phyloP scores from a whole-genome alignment of 2,329 filamentous ascomycete species.

The Neofusicoccum kwambonambiense region DNA sequence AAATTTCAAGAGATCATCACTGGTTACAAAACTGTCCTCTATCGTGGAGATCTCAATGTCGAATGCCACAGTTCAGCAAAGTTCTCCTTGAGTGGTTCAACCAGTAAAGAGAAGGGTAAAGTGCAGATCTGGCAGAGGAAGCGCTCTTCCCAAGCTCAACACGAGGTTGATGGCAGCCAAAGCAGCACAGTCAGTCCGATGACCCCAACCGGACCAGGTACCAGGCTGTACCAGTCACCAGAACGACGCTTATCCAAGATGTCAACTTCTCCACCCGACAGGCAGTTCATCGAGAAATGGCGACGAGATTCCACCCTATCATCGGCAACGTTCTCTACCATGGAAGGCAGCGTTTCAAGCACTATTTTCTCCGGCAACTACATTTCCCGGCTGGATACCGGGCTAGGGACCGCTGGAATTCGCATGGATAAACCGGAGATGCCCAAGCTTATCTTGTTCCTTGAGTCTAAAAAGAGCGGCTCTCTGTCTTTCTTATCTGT shows the following conservation, averaged over 20 bases:
- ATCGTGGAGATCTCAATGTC: conserved; percentile 15
- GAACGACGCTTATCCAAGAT: background rate
- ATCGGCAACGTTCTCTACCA: background rate
- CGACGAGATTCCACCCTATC: conserved; percentile 8
- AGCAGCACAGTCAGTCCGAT: background rate
- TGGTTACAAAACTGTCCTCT: conserved; percentile 5
- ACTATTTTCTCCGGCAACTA: conserved; percentile 19
- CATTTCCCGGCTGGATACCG: conserved; percentile 17
- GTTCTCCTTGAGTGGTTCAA: conserved; percentile 1
- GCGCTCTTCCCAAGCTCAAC: background rate
- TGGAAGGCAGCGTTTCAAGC: background rate
- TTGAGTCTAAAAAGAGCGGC: conserved; percentile 17
- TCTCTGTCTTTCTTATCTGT: conserved; percentile 21
- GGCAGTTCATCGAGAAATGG: background rate
- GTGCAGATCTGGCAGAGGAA: conserved; percentile 21
- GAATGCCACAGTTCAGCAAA: conserved; percentile 10
- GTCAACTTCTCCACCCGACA: background rate
- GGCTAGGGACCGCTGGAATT: conserved; percentile 10
- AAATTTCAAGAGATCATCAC: background rate
- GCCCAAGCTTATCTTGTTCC: conserved; percentile 21
- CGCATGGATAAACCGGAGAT: conserved; percentile 17
- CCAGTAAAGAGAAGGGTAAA: conserved; percentile 15
- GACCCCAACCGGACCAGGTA: background rate
- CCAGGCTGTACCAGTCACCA: background rate
- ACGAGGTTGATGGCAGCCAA: background rate